Percentiles rank a stretch among this genome's conserved stretches.
Conservation (phyloP, 2,329 filamentous ascomycete genomes). For the Byssochlamys sp. region DNA sequence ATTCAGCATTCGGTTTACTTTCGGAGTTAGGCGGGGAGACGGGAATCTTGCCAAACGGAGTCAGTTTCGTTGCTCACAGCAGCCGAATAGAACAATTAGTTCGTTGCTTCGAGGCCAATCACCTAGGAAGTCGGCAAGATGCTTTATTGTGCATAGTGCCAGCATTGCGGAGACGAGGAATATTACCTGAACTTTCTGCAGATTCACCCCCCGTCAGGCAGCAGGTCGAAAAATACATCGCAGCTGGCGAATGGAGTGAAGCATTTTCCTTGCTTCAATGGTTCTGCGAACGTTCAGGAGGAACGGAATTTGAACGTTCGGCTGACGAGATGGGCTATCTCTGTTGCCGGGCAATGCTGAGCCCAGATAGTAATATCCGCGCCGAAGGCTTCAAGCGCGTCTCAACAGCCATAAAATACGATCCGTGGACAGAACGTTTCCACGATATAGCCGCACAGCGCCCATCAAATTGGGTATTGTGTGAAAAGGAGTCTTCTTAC, state of each 20-base stretch:
- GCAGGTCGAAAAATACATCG: slow-evolving; percentile 4
- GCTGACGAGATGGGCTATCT: slow-evolving; percentile 17
- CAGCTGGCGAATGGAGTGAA: slow-evolving; percentile 9
- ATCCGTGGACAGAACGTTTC: slow-evolving; percentile 8
- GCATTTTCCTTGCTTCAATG: slow-evolving; percentile 15
- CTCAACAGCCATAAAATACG: slow-evolving; percentile 4
- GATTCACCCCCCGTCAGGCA: slow-evolving; percentile 8
- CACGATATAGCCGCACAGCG: not conserved
- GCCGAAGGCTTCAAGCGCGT: slow-evolving; percentile 5
- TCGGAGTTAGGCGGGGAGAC: slow-evolving; percentile 8
- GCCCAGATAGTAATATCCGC: slow-evolving; percentile 2
- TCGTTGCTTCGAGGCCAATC: slow-evolving; percentile 13
- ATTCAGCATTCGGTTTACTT: slow-evolving; percentile 6
- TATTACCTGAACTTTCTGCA: slow-evolving; percentile 16
- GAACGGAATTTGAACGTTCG: slow-evolving; percentile 15
- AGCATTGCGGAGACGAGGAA: slow-evolving; percentile 5
- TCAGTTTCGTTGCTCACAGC: slow-evolving; percentile 9
- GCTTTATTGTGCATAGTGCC: slow-evolving; percentile 25
- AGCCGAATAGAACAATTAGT: slow-evolving; percentile 16
- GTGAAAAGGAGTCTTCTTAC: not conserved
- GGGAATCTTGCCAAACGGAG: slow-evolving; percentile 8
- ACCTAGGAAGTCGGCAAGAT: slow-evolving; percentile 21
- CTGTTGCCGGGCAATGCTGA: slow-evolving; percentile 16
- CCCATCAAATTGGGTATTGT: slow-evolving; percentile 7
- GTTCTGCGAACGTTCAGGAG: slow-evolving; percentile 17